These are phyloP conservation scores for Ceratocystis papillata DNA, from an alignment of 2,329 filamentous ascomycete species.

Conservation along the genomic window DNA sequence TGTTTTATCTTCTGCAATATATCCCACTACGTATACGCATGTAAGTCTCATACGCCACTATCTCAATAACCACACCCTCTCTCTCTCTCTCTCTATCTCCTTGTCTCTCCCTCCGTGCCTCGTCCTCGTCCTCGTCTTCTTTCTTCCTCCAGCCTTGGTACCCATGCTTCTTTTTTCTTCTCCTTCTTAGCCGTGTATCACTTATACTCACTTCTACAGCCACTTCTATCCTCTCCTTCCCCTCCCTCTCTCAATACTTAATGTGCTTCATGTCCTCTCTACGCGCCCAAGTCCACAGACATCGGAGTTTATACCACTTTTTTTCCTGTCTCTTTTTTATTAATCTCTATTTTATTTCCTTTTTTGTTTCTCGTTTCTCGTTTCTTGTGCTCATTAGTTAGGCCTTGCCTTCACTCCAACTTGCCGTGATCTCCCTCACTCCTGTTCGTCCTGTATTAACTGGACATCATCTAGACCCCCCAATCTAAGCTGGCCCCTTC, in stretches of 20 bases:
- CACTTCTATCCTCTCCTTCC: too few species aligned
- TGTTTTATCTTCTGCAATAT: too few species aligned
- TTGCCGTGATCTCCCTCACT: neutral
- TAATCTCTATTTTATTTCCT: neutral
- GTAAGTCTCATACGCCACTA: too few species aligned
- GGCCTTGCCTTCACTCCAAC: too few species aligned
- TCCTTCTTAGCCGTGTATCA: neutral
- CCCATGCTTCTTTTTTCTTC: neutral
- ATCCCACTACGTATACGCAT: too few species aligned
- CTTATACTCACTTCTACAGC: too few species aligned
- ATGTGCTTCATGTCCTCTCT: neutral
- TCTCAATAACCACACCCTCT: too few species aligned
- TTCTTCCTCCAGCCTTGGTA: neutral
- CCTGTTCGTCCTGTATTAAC: neutral
- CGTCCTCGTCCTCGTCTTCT: too few species aligned
- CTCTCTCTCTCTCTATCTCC: too few species aligned
- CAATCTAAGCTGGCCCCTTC: too few species aligned
- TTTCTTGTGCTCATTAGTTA: too few species aligned
- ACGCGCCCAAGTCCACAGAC: neutral
- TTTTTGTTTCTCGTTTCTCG: neutral
- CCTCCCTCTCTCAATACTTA: slow-evolving; percentile 1
- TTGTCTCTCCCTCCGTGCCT: too few species aligned
- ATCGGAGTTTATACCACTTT: neutral
- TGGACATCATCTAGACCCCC: neutral
- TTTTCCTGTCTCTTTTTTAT: neutral